Evolutionary conservation across 2,329 filamentous ascomycete genomes (phyloP).

Genomic region (Neofusicoccum parvum): DNA sequence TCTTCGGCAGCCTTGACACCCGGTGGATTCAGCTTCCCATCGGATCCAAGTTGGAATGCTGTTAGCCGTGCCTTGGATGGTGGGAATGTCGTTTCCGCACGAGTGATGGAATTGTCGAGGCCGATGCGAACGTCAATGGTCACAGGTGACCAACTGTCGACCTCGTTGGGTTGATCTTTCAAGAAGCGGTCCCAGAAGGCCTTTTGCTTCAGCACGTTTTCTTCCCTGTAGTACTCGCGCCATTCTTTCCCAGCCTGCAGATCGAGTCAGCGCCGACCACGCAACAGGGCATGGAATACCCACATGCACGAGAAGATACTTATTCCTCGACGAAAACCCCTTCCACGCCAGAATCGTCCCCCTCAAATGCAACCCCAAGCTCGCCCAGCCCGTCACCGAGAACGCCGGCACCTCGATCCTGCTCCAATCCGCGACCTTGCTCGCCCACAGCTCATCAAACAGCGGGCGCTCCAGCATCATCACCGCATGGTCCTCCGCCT

Average conservation of each 20-base stretch:
- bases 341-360: constrained; percentile 24
- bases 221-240: neutral
- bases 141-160: neutral
- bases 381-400: constrained; percentile 47
- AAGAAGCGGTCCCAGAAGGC: neutral
- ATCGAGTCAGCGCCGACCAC: neutral
- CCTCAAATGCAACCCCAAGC: constrained; percentile 46
- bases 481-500: constrained; percentile 46
- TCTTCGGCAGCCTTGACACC: neutral
- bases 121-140: neutral
- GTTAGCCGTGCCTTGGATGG: neutral
- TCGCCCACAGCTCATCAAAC: constrained; percentile 28
- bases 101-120: neutral
- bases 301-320: neutral
- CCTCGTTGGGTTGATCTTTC: neutral
- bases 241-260: neutral
- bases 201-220: neutral
- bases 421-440: constrained; percentile 27
- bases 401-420: constrained; percentile 29
- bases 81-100: neutral
- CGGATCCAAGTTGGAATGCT: neutral
- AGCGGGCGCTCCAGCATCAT: constrained; percentile 43
- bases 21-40: neutral
- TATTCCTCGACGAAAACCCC: neutral
- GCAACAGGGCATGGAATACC: neutral